Conservation (phyloP, 1,139 yeast genomes). For the Saccharomycopsis phalli region DNA sequence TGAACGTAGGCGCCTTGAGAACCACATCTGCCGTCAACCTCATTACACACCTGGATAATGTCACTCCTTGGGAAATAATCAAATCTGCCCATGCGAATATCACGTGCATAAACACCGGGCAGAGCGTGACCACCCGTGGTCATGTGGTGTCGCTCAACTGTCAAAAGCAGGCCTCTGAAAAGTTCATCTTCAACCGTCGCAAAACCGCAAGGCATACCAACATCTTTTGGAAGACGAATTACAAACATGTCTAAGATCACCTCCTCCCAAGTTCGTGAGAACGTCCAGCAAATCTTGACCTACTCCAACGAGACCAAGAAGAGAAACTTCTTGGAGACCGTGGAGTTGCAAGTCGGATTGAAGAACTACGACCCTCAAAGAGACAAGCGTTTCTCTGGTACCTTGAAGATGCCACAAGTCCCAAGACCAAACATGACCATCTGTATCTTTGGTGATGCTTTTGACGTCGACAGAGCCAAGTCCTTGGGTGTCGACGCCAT, state of each 20-base stretch:
- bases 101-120: no score
- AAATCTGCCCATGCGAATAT: not conserved
- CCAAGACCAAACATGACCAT: constrained; percentile 99
- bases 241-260: constrained; percentile 85
- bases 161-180: not conserved
- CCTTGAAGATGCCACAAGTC: constrained; percentile 96
- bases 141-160: not conserved
- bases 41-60: no score
- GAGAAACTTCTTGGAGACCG: constrained; percentile 99
- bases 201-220: constrained; percentile 36
- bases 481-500: constrained; percentile 98
- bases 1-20: constrained; percentile 34
- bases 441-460: constrained; percentile 99
- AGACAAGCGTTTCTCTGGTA: constrained; percentile 99
- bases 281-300: constrained; percentile 88
- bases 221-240: constrained; percentile 57
- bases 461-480: constrained; percentile 99
- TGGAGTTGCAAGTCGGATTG: constrained; percentile 98
- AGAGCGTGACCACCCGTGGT: no score
- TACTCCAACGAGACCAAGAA: constrained; percentile 93
- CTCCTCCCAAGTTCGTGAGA: constrained; percentile 89
- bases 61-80: not conserved
- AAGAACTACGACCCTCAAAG: constrained; percentile 99
- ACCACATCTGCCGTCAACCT: constrained; percentile 36
- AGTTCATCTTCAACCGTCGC: constrained; percentile 26